Base-by-base conservation (phyloP, 2,329 filamentous ascomycete genomes). In the Ophiostoma fasciatum region DNA sequence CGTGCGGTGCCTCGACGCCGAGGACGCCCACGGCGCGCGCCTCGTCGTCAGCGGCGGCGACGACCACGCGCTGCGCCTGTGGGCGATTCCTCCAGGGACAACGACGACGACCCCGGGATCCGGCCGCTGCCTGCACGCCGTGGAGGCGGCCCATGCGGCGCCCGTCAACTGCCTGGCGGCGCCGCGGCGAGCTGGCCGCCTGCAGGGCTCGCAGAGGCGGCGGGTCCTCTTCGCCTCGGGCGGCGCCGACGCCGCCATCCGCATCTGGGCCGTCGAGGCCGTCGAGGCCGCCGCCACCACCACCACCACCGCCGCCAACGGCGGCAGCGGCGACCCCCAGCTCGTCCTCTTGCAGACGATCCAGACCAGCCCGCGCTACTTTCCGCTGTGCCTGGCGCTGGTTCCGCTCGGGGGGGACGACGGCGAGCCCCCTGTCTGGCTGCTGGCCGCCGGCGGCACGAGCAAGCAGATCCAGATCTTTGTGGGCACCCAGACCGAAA, bases 381-480 rank as follows among this genome's bases (percentile, higher is more conserved):
- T 96, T 46, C 84, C 90, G 1, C 60, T 96, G 22, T 68, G 81
- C 8, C 53, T 93, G 14, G 79, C 85, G 1, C 54, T 94, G 20
- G 39, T 33, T n/a, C 8, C 78, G 74, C 42, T 92, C 80, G 56
- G 78, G 82, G 1, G 53, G 94, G 31, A 71, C 68, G 35, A 55
- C 57, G 2, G 63, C 92, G 1, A 66, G 68, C 33, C 57, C 52
- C 60, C 67, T 11, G 63, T 66, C 2, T 61, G 79, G 35, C 61
- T 88, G 20, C 64, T 98, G 35, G 88, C 87, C 4, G 75, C 82
- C n/a, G 84, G 79, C 3, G 90, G 90, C 3, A 96, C 90, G 3
- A 78, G 72, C 41, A 78, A 78, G 38, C 70, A 65, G n/a, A 72
- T 98, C 31, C 85, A 94, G 48, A 64, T 96, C 10, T 88, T 81